Evolutionary conservation across 2,329 filamentous ascomycete species (phyloP), one percentile per base, ranked within the genome.

Genomic region (Pseudocercospora crystallina): DNA sequence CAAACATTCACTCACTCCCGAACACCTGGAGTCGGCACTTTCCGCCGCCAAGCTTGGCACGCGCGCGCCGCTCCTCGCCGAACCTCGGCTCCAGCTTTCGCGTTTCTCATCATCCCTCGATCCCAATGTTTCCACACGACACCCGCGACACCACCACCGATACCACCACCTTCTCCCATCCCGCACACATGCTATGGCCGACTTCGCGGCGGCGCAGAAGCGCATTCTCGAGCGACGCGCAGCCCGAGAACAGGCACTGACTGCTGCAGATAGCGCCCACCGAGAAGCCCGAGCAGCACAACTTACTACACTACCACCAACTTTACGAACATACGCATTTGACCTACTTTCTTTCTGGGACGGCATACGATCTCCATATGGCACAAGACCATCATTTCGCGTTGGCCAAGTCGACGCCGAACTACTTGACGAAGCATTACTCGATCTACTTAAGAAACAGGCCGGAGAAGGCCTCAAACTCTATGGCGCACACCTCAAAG

Each of bases 341-440:
- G 56, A 48, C 37, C 39, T 56, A 35, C 54, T 54, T 32, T 56
- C 55, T n/a, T 50, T 54, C 29, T 95, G 87, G 89, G 82, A 90
- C 65, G 74, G 80, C 4, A 73, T 92, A 36, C 82, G 82, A 34
- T 85, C 86, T 5, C 83, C 87, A 53, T 85, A 90, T 65, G 89
- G 90, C 38, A 92, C 88, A 17, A 78, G 84, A 12, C 92, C 94
- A 5, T 86, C 89, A 9, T 96, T 96, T 69, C 85, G 94, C 47
- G 94, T 99, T 26, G 90, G 92, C 26, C 94, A 99, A 73, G 89
- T 97, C 37, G 94, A 99, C 70, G 90, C 94, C 33, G 94, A 97
- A 70, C 77, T 99, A 43, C 80, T 99, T 13, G 94, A 99, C 70
- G 90, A 96, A 66, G 94, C 97, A 73, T 78, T 99, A 39, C 78